These are phyloP conservation scores for Trichoderma endophyticum DNA, from an alignment of 2,329 filamentous ascomycete species.

Conservation along the genomic window DNA sequence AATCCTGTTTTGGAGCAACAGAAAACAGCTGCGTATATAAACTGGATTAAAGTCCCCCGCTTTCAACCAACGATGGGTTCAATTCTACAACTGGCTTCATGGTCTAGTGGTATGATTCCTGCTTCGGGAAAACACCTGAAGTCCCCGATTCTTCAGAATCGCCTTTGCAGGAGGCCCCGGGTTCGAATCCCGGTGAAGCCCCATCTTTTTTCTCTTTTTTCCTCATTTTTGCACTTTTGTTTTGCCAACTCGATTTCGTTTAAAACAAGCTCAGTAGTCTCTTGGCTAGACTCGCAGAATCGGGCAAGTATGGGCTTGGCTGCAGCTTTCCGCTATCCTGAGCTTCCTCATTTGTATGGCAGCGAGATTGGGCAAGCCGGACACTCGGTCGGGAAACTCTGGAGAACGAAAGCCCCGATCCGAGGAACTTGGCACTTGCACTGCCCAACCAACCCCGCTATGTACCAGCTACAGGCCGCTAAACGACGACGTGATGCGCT, in stretches of 20 bases:
- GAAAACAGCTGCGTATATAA: not conserved
- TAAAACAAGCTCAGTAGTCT: not conserved
- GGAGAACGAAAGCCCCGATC: not conserved
- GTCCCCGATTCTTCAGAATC: conserved; percentile 23
- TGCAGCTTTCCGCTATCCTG: not conserved
- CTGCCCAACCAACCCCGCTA: not conserved
- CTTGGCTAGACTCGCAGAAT: not conserved
- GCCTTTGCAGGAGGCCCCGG: conserved; percentile 25
- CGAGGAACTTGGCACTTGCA: not conserved
- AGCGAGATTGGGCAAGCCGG: not conserved
- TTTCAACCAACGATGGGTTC: conserved; percentile 15
- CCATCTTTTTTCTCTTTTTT: conserved; percentile 18
- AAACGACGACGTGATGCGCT: not conserved
- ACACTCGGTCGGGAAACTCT: not conserved
- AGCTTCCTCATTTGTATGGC: not conserved
- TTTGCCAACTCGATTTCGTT: not conserved
- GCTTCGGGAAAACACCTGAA: conserved; percentile 21
- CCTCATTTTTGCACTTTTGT: not conserved
- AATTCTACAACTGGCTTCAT: conserved; percentile 21
- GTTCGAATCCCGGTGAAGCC: conserved; percentile 25
- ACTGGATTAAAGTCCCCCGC: not conserved
- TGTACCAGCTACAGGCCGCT: not conserved
- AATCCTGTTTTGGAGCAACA: not conserved
- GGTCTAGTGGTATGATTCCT: conserved; percentile 30
- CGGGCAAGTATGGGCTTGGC: not conserved